Evolutionary conservation across 1,284 basidiomycete species (phyloP), one percentile per base, ranked within the genome.

Genomic region (Peniophora sp.): DNA sequence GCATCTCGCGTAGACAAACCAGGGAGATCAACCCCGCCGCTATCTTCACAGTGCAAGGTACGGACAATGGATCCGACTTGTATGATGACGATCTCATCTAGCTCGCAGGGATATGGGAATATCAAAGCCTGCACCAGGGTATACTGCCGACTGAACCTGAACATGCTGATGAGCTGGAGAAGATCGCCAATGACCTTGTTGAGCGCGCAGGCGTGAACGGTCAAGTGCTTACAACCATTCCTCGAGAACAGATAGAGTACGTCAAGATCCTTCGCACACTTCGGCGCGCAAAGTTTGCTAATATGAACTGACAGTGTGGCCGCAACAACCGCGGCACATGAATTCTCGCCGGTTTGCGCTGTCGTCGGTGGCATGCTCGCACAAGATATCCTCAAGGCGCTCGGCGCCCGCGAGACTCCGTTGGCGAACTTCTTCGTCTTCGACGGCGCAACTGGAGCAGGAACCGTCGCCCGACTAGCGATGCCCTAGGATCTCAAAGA

Each of bases 401-500:
- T 99, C 35, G 90, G 88, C 41, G 90, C 86, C 50, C 85, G 92
- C 50, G 95, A 98, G 61, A 81, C 86, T 44, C 96, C 96, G 1
- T 85, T 97, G 54, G 85, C 88, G 48, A 98, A 99, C 65, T 87
- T 97, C 61, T 85, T 96, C 58, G 76, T 84, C n/a, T 91, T 95
- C 56, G 86, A 96, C 64, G 91, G 92, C 24, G 82, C 75, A 58
- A 86, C 84, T 18, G 88, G 87, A 48, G 79, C 80, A 17, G 88
- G 83, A 5, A 85, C 83, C 11, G 84, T 87, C 17, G 80, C 69
- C 55, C 69, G 73, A 34, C 70, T 79, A 69, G 68, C 67, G 50
- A 75, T 80, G 71, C 64, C 65, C 47, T 64, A 52, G 61, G 20
- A 45, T n/a, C n/a, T n/a, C 37, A 5, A 41, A n/a, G 27, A 12